Conservation (phyloP, 2,329 filamentous ascomycete species). For the Exophiala spinifera region DNA sequence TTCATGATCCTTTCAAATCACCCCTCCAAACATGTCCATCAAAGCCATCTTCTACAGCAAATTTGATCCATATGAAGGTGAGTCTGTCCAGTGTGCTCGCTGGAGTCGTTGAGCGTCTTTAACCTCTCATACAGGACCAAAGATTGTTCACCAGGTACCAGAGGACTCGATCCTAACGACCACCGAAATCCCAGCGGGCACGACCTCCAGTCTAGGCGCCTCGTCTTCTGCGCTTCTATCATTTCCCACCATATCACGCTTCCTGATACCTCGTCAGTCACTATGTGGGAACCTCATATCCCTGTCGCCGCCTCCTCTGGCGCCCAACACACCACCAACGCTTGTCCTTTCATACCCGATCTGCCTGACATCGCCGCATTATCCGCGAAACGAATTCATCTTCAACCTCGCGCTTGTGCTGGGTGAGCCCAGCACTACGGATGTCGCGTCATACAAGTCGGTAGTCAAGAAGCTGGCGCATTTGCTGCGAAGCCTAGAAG, state of each 20-base stretch:
- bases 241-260: conserved; percentile 82
- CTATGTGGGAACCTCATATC: conserved; percentile 85
- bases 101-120: conserved; percentile 7
- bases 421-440: conserved; percentile 48
- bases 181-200: conserved; percentile 41
- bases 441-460: conserved; percentile 76
- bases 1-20: neutral
- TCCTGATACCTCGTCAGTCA: conserved; percentile 90
- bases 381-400: conserved; percentile 92
- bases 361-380: conserved; percentile 76
- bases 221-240: conserved; percentile 64
- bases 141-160: conserved; percentile 63
- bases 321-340: conserved; percentile 53
- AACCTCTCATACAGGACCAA: conserved; percentile 48
- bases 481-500: conserved; percentile 85
- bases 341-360: conserved; percentile 86
- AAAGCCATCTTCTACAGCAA: conserved; percentile 66
- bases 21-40: conserved; percentile 47
- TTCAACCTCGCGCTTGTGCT: conserved; percentile 95
- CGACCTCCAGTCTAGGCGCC: conserved; percentile 4
- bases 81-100: conserved; percentile 2
- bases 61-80: conserved; percentile 60
- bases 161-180: conserved; percentile 55
- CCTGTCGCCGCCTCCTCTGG: conserved; percentile 42
- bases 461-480: conserved; percentile 82